Evolutionary conservation across 768 basidiomycete genomes (phyloP), one percentile per base, ranked within the genome.

Genomic region (Flagelloscypha sp.): DNA sequence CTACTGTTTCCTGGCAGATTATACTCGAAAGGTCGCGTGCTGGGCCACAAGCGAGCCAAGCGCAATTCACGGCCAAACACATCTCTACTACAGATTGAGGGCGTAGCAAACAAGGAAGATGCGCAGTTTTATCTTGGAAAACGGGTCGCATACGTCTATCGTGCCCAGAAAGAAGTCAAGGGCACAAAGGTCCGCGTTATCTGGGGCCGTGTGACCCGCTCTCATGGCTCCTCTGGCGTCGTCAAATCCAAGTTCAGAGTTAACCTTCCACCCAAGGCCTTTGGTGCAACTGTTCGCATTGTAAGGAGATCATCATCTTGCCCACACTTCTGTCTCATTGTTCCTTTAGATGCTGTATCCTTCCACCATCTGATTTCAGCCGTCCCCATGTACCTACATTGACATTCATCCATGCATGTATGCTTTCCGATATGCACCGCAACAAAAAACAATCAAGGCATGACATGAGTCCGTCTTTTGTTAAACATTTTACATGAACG

Each of bases 121-220:
- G 88, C 93, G 25, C 83, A 89, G 59, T 94, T 92, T 66, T 99
- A 99, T 76, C 79, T 98, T 44, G 95, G 95, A 57, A 99, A 99
- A 92, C 86, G 94, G 50, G 75, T 99, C 45, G 95, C 95, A 41
- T 99, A 83, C 65, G 92, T 99, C 49, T 99, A 99, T 81, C 85
- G 83, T 59, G 94, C 92, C 42, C 92, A 95, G 74, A 74, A 79
- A 61, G 87, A 89, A 65, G 76, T 94, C 48, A 81, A 82, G 61
- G 95, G 95, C 41, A 86, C 89, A 49, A 92, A 93, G 65, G 70
- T 97, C 55, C 86, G 95, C 48, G 89, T 98, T 45, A 97, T 98
- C 71, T 98, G 92, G 92, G 95, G 93, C 87, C 88, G 90, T 51
- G 79, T 94, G 45, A 90, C 90, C 42, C 84, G 92, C 55, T 76